Evolutionary conservation across 495 filamentous ascomycete genomes (phyloP), one percentile per base, ranked within the genome.

Genomic region (Delitschia confertaspora): DNA sequence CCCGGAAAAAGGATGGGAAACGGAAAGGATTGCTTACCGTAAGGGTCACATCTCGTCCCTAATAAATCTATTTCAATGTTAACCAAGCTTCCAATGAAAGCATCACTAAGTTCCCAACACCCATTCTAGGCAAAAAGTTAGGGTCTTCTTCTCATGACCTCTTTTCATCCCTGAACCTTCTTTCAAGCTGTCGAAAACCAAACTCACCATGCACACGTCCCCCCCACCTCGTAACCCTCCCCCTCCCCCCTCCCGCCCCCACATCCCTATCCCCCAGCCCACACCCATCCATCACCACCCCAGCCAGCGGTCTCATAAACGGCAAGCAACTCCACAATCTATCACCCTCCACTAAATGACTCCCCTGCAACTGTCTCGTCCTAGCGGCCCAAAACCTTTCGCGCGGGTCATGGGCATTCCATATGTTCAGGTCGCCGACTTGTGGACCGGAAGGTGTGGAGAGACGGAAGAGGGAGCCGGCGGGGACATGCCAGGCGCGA

Each of bases 381-480:
- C 84, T 73, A 0, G 75, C 67, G 2, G 85, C 85, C 84, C 84
- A 91, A 61, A 91, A 80, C 20, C 73, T 71, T 59, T 88, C 83
- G 9, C 80, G 72, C 0, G 83, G 83, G 55, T 88, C 85, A 42
- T 80, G 68, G 24, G 68, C 69, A 34, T 80, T 82, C 79, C 79
- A 91, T 53, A 88, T 73, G 57, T 91, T 91, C 18, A 91, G 67
- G 52, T 91, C 84, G 22, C 83, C 85, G 27, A 56, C 53, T 56
- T 87, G 83, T 0, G 84, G 78, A 0, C 84, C 84, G 32, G 80
- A 65, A 1, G 82, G 81, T 0, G 83, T 87, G 14, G 77, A 80
- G 38, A 89, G 68, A 3, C 78, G 75, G 40, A 83, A 73, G 45
- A 89, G 69, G 33, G 74, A 70, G 10, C 78, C 80, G 7, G 72